Evolutionary conservation across 2,329 filamentous ascomycete species (phyloP).

Genomic region (Chaetomium sp.): DNA sequence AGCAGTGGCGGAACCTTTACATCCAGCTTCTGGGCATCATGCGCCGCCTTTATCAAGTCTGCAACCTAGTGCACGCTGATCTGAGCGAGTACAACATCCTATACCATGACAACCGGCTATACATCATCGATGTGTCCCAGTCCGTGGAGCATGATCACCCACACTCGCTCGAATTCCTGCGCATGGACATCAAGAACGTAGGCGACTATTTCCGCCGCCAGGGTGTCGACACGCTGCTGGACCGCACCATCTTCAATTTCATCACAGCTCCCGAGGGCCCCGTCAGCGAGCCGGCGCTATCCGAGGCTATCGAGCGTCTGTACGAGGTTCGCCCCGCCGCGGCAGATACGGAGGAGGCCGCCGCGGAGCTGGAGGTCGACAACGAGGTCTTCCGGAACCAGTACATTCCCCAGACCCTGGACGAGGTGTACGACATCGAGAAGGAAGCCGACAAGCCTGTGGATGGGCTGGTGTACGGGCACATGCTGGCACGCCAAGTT

Average conservation of each 20-base stretch:
- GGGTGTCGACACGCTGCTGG: conserved; percentile 77
- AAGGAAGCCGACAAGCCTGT: conserved; percentile 81
- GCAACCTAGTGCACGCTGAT: conserved; percentile 91
- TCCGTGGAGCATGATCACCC: conserved; percentile 97
- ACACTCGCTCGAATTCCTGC: conserved; percentile 84
- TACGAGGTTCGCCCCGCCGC: conserved; percentile 59
- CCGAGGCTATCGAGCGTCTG: conserved; percentile 64
- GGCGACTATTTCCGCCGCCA: conserved; percentile 89
- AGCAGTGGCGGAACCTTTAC: conserved; percentile 78
- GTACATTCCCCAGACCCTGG: conserved; percentile 93
- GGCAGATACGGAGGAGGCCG: conserved; percentile 39
- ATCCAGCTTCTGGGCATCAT: conserved; percentile 83
- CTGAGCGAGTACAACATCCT: conserved; percentile 97
- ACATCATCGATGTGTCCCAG: conserved; percentile 97
- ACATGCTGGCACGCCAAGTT: conserved; percentile 74
- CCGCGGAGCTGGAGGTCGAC: conserved; percentile 70
- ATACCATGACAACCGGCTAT: conserved; percentile 79
- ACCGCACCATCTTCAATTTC: conserved; percentile 82
- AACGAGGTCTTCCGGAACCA: conserved; percentile 93
- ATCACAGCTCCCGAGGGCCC: conserved; percentile 66
- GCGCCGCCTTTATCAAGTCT: conserved; percentile 90
- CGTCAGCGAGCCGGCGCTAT: conserved; percentile 63
- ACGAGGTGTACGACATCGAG: conserved; percentile 96
- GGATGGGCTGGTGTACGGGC: conserved; percentile 79
- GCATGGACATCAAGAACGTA: conserved; percentile 98